Conservation (phyloP, 805 yeast species). For the Spathaspora arborariae region DNA sequence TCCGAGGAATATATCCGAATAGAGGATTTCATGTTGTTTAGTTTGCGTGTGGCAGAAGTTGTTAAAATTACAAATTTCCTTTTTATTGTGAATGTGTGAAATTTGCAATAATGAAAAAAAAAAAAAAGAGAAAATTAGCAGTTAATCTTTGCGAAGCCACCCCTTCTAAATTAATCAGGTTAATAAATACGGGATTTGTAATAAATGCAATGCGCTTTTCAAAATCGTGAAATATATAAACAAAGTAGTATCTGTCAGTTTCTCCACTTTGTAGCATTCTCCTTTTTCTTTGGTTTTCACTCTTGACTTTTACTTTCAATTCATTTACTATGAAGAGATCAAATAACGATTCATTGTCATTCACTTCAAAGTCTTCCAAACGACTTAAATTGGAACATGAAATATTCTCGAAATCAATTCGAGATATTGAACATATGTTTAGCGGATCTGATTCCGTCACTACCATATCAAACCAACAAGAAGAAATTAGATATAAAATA, state of each 20-base stretch:
- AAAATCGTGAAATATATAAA: not conserved
- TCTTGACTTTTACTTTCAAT: not conserved
- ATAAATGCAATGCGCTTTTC: too few species aligned
- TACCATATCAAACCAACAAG: not conserved
- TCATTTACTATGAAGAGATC: slow-evolving; percentile 3
- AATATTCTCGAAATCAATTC: slow-evolving; percentile 20
- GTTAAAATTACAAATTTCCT: not conserved
- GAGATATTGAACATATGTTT: slow-evolving; percentile 22
- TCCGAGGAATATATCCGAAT: not conserved
- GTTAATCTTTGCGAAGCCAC: not conserved
- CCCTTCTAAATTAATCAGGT: not conserved
- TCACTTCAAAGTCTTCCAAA: slow-evolving; percentile 14
- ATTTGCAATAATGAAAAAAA: not conserved
- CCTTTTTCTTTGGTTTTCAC: not conserved
- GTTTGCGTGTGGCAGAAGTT: not conserved
- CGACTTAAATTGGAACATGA: slow-evolving; percentile 17
- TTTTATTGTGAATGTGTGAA: not conserved
- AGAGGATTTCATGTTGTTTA: not conserved
- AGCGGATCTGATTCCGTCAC: slow-evolving; percentile 5
- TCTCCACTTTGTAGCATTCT: not conserved
- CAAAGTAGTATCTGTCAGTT: not conserved
- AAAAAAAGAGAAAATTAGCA: not conserved
- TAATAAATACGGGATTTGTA: not conserved
- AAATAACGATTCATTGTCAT: slow-evolving; percentile 1
- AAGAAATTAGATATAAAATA: not conserved